Percentiles rank a stretch among this genome's conserved stretches.
Evolutionary conservation across 495 filamentous ascomycete genomes (phyloP).

Genomic region (Penicillium longicatenatum): DNA sequence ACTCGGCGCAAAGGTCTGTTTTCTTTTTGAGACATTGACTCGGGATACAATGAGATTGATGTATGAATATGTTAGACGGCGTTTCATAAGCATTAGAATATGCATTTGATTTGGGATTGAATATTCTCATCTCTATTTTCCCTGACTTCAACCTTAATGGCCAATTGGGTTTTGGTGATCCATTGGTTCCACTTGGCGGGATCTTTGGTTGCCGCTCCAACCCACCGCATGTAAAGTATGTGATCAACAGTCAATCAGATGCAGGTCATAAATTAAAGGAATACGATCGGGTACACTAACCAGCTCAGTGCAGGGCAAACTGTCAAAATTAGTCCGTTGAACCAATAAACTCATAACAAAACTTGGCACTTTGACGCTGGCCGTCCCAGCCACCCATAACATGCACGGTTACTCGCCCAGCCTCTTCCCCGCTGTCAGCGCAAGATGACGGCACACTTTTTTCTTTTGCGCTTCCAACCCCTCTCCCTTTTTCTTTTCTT

Average conservation of each 20-base stretch:
- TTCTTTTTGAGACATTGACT: not conserved
- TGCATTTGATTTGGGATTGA: not conserved
- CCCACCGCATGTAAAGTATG: not conserved
- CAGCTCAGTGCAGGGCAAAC: not conserved
- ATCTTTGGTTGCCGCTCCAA: conserved; percentile 26
- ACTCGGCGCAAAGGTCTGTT: not conserved
- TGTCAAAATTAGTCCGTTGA: not conserved
- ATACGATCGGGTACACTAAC: not conserved
- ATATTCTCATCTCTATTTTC: not conserved
- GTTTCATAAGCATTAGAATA: too few relatives aligned
- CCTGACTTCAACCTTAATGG: not conserved
- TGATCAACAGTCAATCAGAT: conserved; percentile 16
- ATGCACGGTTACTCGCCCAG: conserved; percentile 28
- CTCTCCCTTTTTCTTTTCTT: conserved; percentile 3
- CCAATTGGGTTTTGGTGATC: conserved; percentile 1
- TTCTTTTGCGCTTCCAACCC: conserved; percentile 2
- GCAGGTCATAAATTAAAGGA: conserved; percentile 27
- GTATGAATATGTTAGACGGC: not conserved
- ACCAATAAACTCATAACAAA: not conserved
- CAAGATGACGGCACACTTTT: conserved; percentile 19
- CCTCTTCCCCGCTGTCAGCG: conserved; percentile 19
- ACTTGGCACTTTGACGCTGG: not conserved
- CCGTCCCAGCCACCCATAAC: conserved; percentile 26
- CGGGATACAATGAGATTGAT: not conserved
- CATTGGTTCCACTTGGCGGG: not conserved